Base-by-base conservation (phyloP, 208 protist species). In the Angomonas deanei region DNA sequence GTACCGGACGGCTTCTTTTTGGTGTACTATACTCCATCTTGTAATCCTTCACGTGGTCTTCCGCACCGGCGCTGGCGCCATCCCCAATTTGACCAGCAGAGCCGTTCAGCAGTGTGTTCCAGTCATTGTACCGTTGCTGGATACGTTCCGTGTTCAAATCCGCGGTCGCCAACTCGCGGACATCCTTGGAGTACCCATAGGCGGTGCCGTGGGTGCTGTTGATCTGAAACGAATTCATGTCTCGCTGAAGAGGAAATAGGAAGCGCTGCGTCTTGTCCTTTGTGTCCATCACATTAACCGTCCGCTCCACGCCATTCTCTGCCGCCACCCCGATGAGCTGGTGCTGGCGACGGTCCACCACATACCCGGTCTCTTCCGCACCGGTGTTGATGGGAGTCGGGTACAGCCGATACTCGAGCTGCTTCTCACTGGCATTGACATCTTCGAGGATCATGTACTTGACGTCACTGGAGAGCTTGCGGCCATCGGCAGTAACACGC, bases 11-110 rank as follows among this genome's bases (percentile, higher is more conserved):
- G 77, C 73, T 90, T 68, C 62, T 88, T 86, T 34, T 66, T 23
- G 83, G 79, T 3, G 27, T 87, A 68, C 74, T 88, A 74, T 91
- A 94, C 60, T 68, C 60, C 79, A 94, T 89, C 59, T 81, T 63
- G 48, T 77, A 68, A 47, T 71, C 62, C 50, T 72, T 59, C 64
- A 74, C 67, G 1, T 46, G 57, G 19, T 60, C 65, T 26, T 70
- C 76, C 8, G 64, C 65, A 34, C 67, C 68, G 3, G 46, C 56
- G 11, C 61, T 59, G 24, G 62, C 57, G n/a, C 70, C 65, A n/a
- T 73, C 70, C 3, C 78, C 81, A 21, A 85, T 46, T 28, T 57
- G 55, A 11, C 64, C 75, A 27, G 75, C 72, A 62, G 55, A 73
- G 33, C 85, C 83, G 10, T 66, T 65, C 32, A 94, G 66, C 19